Conservation (phyloP, 116 monocot species). For the Cymodocea nodosa region DNA sequence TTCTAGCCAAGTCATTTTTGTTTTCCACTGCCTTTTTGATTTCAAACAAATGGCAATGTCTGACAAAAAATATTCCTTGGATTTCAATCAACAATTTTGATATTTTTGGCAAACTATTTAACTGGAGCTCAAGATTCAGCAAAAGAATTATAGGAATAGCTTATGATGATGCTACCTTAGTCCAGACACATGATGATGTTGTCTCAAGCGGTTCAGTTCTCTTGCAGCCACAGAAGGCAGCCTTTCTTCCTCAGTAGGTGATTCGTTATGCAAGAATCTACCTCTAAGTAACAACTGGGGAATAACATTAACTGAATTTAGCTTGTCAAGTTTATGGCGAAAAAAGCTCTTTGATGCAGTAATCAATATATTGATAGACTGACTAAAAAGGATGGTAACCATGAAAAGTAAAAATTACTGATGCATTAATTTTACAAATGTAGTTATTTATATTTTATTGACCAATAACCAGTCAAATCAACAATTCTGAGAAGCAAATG, state of each 20-base stretch:
- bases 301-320: constrained; percentile 2
- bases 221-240: constrained; percentile 36
- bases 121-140: background rate
- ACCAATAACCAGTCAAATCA: too few relatives aligned
- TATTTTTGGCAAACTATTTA: background rate
- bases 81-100: too few relatives aligned
- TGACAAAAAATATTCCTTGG: too few relatives aligned
- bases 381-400: too few relatives aligned
- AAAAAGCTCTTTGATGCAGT: background rate
- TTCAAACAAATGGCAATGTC: too few relatives aligned
- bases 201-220: constrained; percentile 45
- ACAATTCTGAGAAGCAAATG: too few relatives aligned
- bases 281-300: constrained; percentile 48
- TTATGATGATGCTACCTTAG: constrained; percentile 30
- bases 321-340: background rate
- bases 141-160: background rate
- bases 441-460: too few relatives aligned
- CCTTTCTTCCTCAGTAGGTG: constrained; percentile 37
- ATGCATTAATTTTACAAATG: too few relatives aligned
- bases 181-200: constrained; percentile 38
- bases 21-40: too few relatives aligned
- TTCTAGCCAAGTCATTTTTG: too few relatives aligned
- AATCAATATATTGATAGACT: too few relatives aligned
- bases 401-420: too few relatives aligned
- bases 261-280: constrained; percentile 37